Evolutionary conservation across 306 rosid genomes (phyloP).

Genomic region (Calophaca sinica): DNA sequence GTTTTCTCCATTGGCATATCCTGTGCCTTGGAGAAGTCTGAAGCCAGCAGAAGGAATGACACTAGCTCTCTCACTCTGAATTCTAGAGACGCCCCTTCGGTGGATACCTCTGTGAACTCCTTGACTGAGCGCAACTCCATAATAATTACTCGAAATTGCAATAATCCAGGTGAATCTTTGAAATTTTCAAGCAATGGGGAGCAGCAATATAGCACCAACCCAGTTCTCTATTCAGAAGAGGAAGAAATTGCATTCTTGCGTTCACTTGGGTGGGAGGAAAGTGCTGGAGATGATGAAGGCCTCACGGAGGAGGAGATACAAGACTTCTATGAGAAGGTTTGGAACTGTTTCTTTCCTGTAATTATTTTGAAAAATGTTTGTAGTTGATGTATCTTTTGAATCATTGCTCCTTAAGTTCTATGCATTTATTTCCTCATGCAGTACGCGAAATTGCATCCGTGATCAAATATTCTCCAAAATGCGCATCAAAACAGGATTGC

Average conservation of each 20-base stretch:
- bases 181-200: conserved; percentile 42
- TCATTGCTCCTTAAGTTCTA: neutral
- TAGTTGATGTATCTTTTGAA: conserved; percentile 3
- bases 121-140: conserved; percentile 7
- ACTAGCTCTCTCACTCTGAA: neutral
- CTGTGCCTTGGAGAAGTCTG: conserved; percentile 20
- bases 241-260: conserved; percentile 52
- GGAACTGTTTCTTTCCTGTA: neutral
- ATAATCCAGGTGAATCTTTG: conserved; percentile 25
- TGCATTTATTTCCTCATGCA: conserved; percentile 41
- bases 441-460: conserved; percentile 41
- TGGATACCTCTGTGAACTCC: conserved; percentile 12
- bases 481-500: conserved; percentile 20
- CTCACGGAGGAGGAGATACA: conserved; percentile 54
- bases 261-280: conserved; percentile 58
- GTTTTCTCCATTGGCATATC: neutral
- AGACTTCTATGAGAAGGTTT: conserved; percentile 49
- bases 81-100: conserved; percentile 9
- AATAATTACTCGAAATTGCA: neutral
- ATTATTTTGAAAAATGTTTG: neutral
- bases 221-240: conserved; percentile 37
- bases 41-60: conserved; percentile 15
- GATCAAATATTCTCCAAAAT: conserved; percentile 28
- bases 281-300: conserved; percentile 45
- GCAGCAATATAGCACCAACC: conserved; percentile 13